Conservation (phyloP, 306 rosid species). For the Fagus sylvatica region DNA sequence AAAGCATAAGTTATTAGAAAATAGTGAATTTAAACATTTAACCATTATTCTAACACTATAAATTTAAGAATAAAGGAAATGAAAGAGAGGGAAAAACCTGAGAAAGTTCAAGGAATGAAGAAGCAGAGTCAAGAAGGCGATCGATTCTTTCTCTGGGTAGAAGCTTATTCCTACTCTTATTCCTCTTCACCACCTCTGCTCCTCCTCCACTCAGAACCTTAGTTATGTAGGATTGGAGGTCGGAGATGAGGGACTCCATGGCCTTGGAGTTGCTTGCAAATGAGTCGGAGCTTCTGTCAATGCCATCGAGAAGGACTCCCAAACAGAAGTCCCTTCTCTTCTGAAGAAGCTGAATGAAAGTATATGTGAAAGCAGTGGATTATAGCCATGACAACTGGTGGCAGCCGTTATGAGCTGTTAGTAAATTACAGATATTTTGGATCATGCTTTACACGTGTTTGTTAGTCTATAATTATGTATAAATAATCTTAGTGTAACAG, state of each 20-base stretch:
- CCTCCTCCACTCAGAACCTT: conserved; percentile 93
- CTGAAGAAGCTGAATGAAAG: too few relatives aligned
- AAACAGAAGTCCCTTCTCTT: conserved; percentile 46
- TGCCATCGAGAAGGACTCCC: conserved; percentile 58
- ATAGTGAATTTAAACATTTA: too few relatives aligned
- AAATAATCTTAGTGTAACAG: too few relatives aligned
- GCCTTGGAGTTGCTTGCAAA: conserved; percentile 50
- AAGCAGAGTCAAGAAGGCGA: conserved; percentile 78
- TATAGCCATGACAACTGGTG: too few relatives aligned
- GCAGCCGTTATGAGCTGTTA: too few relatives aligned
- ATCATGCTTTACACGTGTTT: too few relatives aligned
- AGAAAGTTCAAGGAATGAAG: conserved; percentile 96
- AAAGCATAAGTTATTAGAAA: too few relatives aligned
- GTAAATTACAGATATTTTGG: too few relatives aligned
- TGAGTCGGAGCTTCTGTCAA: conserved; percentile 55
- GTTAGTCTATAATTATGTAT: too few relatives aligned
- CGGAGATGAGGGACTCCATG: conserved; percentile 57
- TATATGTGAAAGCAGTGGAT: too few relatives aligned
- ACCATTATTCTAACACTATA: too few relatives aligned
- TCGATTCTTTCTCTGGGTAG: conserved; percentile 86
- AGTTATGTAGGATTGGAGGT: conserved; percentile 64
- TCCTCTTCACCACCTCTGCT: conserved; percentile 69
- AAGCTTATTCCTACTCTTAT: conserved; percentile 69
- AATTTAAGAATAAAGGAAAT: not conserved
- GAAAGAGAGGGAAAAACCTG: conserved; percentile 50